These are phyloP conservation scores for Secale cereale DNA, from an alignment of 176 grass and related monocot genomes.

Conservation along the genomic window DNA sequence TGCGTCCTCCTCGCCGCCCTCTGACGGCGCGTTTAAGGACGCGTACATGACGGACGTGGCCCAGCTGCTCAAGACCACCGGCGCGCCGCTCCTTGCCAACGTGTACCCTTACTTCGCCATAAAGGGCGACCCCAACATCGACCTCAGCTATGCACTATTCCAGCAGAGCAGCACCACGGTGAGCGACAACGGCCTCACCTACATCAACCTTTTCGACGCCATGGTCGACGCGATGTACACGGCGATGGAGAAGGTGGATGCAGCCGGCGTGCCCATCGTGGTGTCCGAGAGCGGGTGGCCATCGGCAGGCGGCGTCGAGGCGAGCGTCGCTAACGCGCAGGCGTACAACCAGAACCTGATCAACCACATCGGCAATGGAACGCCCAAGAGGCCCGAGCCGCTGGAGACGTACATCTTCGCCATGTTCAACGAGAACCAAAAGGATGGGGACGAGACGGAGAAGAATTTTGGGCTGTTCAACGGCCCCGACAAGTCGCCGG, in stretches of 20 bases:
- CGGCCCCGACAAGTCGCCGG: background rate
- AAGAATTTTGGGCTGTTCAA: slow-evolving; percentile 73
- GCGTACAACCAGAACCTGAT: slow-evolving; percentile 80
- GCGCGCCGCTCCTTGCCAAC: slow-evolving; percentile 29
- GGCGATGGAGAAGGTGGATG: slow-evolving; percentile 71
- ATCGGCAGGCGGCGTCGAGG: slow-evolving; percentile 55
- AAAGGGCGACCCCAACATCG: background rate
- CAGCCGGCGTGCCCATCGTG: slow-evolving; percentile 38
- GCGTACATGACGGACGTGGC: background rate
- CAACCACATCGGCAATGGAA: slow-evolving; percentile 42
- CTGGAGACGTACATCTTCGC: slow-evolving; percentile 87
- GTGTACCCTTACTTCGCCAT: slow-evolving; percentile 48
- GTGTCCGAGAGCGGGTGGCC: slow-evolving; percentile 96
- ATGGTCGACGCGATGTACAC: slow-evolving; percentile 37
- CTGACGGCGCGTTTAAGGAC: background rate
- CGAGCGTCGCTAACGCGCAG: slow-evolving; percentile 58
- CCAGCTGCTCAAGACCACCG: slow-evolving; percentile 9
- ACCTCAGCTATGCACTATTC: slow-evolving; percentile 23
- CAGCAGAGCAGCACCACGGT: background rate
- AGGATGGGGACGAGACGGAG: slow-evolving; percentile 75
- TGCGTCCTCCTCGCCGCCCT: slow-evolving; percentile 1
- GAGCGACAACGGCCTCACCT: slow-evolving; percentile 8
- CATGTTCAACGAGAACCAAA: slow-evolving; percentile 94
- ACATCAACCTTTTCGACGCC: slow-evolving; percentile 58
- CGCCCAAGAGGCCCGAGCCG: slow-evolving; percentile 51